phyloP scores from a whole-genome alignment of 106 monocot species.

The Platanthera zijinensis region DNA sequence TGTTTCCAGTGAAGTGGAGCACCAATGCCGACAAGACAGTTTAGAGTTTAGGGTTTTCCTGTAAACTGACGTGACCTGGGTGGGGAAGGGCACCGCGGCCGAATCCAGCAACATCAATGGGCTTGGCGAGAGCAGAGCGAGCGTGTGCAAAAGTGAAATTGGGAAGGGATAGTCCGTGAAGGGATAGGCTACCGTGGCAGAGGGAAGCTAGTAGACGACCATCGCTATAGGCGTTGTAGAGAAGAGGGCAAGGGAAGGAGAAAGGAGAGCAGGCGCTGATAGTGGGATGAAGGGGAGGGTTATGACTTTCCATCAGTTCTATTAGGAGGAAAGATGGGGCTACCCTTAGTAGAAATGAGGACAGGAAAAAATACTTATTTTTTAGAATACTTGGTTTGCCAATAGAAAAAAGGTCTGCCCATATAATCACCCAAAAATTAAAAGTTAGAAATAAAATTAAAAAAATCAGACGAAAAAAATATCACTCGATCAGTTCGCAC shows the following conservation, averaged over 20 bases:
- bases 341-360: too few relatives aligned
- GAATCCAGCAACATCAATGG: constrained; percentile 85
- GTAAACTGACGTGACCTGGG: constrained; percentile 49
- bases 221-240: constrained; percentile 97
- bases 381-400: too few relatives aligned
- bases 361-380: too few relatives aligned
- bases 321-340: too few relatives aligned
- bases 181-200: constrained; percentile 40
- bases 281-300: too few relatives aligned
- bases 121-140: constrained; percentile 67
- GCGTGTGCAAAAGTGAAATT: constrained; percentile 79
- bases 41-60: constrained; percentile 11
- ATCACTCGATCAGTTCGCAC: too few relatives aligned
- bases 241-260: constrained; percentile 50
- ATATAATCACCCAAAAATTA: too few relatives aligned
- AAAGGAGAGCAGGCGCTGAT: constrained; percentile 25
- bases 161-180: constrained; percentile 19
- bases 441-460: too few relatives aligned
- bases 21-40: constrained; percentile 41
- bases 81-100: constrained; percentile 73
- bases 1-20: constrained; percentile 63
- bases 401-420: too few relatives aligned
- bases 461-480: too few relatives aligned
- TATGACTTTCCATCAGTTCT: too few relatives aligned
- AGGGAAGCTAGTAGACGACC: constrained; percentile 74